phyloP scores from a whole-genome alignment of 768 basidiomycete genomes.

The Chiua virens region DNA sequence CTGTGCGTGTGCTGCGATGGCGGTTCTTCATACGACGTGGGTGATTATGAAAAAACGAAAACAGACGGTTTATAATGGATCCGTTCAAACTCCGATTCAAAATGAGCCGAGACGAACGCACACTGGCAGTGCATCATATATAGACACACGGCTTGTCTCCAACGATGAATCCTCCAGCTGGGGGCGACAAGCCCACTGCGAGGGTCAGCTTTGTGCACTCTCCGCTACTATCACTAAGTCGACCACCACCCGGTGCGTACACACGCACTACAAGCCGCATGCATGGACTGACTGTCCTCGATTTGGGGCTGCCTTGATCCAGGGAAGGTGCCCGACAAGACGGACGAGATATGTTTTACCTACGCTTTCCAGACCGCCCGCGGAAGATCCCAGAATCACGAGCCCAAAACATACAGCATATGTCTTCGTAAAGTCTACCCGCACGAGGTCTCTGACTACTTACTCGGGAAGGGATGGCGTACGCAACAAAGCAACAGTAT shows the following conservation, averaged over 20 bases:
- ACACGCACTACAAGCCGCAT: background rate
- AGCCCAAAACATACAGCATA: conserved; percentile 57
- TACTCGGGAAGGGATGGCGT: conserved; percentile 37
- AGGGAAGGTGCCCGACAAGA: conserved; percentile 59
- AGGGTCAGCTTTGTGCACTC: conserved; percentile 24
- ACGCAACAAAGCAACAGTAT: conserved; percentile 50
- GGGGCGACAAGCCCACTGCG: conserved; percentile 10
- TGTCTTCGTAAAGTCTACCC: conserved; percentile 67
- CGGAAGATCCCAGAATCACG: conserved; percentile 49
- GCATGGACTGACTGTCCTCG: background rate
- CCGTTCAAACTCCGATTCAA: conserved; percentile 23
- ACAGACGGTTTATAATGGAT: conserved; percentile 9
- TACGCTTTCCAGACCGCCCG: conserved; percentile 59
- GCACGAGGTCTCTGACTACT: conserved; percentile 60
- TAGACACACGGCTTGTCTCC: background rate
- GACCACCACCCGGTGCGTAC: conserved; percentile 23
- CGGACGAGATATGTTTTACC: conserved; percentile 65
- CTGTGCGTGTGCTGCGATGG: conserved; percentile 81
- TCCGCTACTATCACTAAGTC: conserved; percentile 26
- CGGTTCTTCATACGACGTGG: conserved; percentile 76
- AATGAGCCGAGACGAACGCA: too few relatives aligned
- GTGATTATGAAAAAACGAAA: conserved; percentile 24
- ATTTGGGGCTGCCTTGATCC: background rate
- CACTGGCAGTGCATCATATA: too few relatives aligned
- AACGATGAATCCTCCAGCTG: conserved; percentile 20